A percentile compares a stretch with the other conserved stretches of the same genome.
phyloP scores from a whole-genome alignment of 1,139 yeast species.

The Yamadazyma spencermartinsiae region DNA sequence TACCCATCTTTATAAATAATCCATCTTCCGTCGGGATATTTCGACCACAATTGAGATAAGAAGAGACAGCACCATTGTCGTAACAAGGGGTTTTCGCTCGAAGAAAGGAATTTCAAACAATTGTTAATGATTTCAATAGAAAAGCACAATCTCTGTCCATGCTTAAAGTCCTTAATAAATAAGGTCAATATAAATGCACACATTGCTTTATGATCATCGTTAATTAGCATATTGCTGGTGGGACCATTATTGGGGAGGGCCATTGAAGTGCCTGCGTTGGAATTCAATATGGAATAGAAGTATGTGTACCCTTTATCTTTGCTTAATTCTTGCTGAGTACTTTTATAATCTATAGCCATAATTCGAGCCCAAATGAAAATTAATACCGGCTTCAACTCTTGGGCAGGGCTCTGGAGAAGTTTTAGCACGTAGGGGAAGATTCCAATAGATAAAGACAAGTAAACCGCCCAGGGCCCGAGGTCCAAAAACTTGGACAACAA shows the following conservation, averaged over 20 bases:
- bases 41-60: slow-evolving; percentile 74
- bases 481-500: slow-evolving; percentile 83
- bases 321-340: slow-evolving; percentile 88
- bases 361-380: slow-evolving; percentile 98
- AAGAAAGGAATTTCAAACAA: slow-evolving; percentile 63
- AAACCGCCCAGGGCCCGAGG: slow-evolving; percentile 97
- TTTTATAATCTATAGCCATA: slow-evolving; percentile 90
- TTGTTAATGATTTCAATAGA: slow-evolving; percentile 72
- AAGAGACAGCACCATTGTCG: slow-evolving; percentile 91
- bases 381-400: slow-evolving; percentile 88
- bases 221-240: slow-evolving; percentile 31
- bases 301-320: slow-evolving; percentile 91
- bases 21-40: slow-evolving; percentile 75
- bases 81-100: slow-evolving; percentile 78
- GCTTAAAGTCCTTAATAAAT: slow-evolving; percentile 75
- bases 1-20: slow-evolving; percentile 68
- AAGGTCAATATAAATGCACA: slow-evolving; percentile 87
- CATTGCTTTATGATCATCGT: slow-evolving; percentile 91
- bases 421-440: slow-evolving; percentile 94
- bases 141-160: slow-evolving; percentile 80
- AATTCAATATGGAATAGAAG: slow-evolving; percentile 69
- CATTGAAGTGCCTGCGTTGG: slow-evolving; percentile 28
- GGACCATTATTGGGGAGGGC: slow-evolving; percentile 27
- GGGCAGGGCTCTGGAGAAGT: slow-evolving; percentile 90
- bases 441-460: slow-evolving; percentile 88